Conservation (phyloP, 805 yeast species). For the Lipomyces lipofer region DNA sequence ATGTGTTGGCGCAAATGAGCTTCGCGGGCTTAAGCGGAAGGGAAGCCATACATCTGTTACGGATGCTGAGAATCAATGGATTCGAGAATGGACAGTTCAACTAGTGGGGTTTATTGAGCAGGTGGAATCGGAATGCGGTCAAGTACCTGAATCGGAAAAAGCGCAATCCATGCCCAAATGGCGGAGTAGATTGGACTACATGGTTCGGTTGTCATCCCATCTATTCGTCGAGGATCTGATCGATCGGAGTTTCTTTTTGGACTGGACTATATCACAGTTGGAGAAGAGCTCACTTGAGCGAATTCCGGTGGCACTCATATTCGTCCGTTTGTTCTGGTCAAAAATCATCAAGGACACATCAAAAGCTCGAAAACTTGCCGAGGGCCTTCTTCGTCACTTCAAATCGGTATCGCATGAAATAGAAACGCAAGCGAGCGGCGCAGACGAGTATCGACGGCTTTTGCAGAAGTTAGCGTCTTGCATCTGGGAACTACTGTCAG, state of each 20-base stretch:
- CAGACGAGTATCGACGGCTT: slow-evolving; percentile 34
- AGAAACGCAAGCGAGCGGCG: slow-evolving; percentile 35
- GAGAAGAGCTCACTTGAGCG: slow-evolving; percentile 43
- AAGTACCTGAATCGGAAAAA: slow-evolving; percentile 6
- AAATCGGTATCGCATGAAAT: slow-evolving; percentile 42
- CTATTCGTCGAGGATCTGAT: slow-evolving; percentile 69
- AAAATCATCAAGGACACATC: slow-evolving; percentile 58
- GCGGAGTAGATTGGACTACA: slow-evolving; percentile 58
- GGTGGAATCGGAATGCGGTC: slow-evolving; percentile 49
- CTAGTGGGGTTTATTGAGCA: slow-evolving; percentile 61
- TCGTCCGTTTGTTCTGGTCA: slow-evolving; percentile 70
- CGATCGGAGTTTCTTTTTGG: slow-evolving; percentile 60
- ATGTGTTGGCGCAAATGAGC: slow-evolving; percentile 81
- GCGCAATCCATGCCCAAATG: slow-evolving; percentile 38
- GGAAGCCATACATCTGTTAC: slow-evolving; percentile 36
- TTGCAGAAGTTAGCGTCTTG: slow-evolving; percentile 42
- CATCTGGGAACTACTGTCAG: slow-evolving; percentile 31
- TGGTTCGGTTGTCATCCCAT: slow-evolving; percentile 59
- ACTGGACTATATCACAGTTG: slow-evolving; percentile 62
- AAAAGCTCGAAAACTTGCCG: slow-evolving; percentile 65
- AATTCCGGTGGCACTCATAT: slow-evolving; percentile 51
- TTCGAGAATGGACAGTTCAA: slow-evolving; percentile 88
- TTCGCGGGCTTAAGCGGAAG: slow-evolving; percentile 57
- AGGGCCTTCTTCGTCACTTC: slow-evolving; percentile 50
- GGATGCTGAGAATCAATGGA: slow-evolving; percentile 59